phyloP scores from a whole-genome alignment of 2,329 filamentous ascomycete species.

The Botryotinia narcissicola region DNA sequence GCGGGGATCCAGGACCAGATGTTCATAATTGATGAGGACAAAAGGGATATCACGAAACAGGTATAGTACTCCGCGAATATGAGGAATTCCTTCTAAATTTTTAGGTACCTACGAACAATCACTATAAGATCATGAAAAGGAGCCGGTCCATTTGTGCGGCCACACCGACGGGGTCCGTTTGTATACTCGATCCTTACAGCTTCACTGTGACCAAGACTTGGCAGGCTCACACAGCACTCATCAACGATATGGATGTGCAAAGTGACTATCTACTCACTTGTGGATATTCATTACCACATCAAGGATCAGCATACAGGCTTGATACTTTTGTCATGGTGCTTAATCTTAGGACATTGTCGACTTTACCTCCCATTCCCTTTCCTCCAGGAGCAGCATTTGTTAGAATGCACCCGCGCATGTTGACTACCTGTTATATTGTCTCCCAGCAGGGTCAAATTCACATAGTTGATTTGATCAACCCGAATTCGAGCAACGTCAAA shows the following conservation, averaged over 20 bases:
- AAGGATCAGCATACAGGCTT: constrained; percentile 73
- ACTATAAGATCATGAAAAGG: constrained; percentile 91
- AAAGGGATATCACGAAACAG: constrained; percentile 69
- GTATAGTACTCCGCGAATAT: constrained; percentile 40
- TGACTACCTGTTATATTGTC: constrained; percentile 90
- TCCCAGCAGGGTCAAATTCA: constrained; percentile 93
- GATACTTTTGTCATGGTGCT: constrained; percentile 95
- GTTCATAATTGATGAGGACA: constrained; percentile 70
- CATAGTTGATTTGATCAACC: constrained; percentile 85
- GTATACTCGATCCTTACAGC: constrained; percentile 78
- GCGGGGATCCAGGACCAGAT: constrained; percentile 84
- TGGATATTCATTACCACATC: constrained; percentile 82
- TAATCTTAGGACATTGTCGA: constrained; percentile 85
- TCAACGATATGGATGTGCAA: constrained; percentile 97
- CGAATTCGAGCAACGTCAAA: constrained; percentile 65
- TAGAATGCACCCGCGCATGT: constrained; percentile 92
- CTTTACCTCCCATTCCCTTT: constrained; percentile 86
- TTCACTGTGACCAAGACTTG: constrained; percentile 81
- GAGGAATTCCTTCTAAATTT: constrained; percentile 36
- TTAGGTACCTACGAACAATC: constrained; percentile 66
- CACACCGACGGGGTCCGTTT: constrained; percentile 75
- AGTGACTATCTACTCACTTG: constrained; percentile 95
- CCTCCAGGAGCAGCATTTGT: constrained; percentile 92
- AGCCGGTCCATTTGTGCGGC: constrained; percentile 90
- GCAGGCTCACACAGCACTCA: constrained; percentile 82